phyloP scores from a whole-genome alignment of 805 yeast genomes.

The Candida rishiriensis region DNA sequence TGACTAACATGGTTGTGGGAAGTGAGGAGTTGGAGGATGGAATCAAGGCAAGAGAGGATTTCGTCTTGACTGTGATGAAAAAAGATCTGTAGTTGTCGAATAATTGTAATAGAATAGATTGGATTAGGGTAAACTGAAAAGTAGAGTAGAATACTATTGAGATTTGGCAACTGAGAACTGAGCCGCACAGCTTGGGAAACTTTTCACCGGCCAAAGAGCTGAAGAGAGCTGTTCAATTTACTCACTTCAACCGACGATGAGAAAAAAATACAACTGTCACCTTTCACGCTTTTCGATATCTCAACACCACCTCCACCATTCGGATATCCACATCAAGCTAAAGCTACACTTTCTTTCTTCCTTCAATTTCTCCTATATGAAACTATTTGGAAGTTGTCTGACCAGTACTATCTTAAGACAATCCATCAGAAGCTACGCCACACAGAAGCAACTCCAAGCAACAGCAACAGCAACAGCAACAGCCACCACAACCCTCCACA shows the following conservation, averaged over 20 bases:
- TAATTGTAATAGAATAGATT: too few relatives aligned
- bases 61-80: slow-evolving; percentile 37
- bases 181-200: too few relatives aligned
- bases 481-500: slow-evolving; percentile 3
- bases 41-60: slow-evolving; percentile 34
- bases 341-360: too few relatives aligned
- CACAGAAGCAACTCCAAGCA: slow-evolving; percentile 2
- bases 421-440: slow-evolving; percentile 8
- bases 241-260: background rate
- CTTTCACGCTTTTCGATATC: too few relatives aligned
- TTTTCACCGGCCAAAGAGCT: too few relatives aligned
- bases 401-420: slow-evolving; percentile 5
- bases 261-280: background rate
- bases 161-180: too few relatives aligned
- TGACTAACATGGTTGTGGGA: slow-evolving; percentile 15
- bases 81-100: slow-evolving; percentile 9
- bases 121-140: too few relatives aligned
- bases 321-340: too few relatives aligned
- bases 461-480: too few relatives aligned
- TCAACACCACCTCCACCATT: too few relatives aligned
- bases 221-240: too few relatives aligned
- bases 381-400: slow-evolving; percentile 1
- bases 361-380: slow-evolving; percentile 2
- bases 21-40: slow-evolving; percentile 32
- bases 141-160: too few relatives aligned